Conservation (phyloP, 2,329 filamentous ascomycete genomes). For the Proliferodiscus dingleyae region DNA sequence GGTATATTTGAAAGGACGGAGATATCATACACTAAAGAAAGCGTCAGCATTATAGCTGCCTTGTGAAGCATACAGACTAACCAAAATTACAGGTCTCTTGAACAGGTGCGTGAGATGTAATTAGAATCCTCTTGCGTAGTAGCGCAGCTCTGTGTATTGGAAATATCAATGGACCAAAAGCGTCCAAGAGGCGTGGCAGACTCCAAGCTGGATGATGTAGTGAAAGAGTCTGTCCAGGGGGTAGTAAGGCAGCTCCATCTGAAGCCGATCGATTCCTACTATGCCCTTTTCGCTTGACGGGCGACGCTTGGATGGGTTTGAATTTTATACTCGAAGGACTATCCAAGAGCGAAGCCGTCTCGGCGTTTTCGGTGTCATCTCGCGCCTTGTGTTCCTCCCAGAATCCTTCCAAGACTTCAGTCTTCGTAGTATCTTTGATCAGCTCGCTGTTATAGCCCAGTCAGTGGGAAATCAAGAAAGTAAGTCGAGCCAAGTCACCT, state of each 20-base stretch:
- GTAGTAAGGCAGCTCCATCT: slow-evolving; percentile 54
- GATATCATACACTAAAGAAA: slow-evolving; percentile 79
- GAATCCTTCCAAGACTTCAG: slow-evolving; percentile 66
- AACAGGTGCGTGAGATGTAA: slow-evolving; percentile 82
- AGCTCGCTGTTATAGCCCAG: slow-evolving; percentile 44
- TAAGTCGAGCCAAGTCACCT: too few species aligned
- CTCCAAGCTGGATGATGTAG: slow-evolving; percentile 83
- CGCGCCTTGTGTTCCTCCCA: slow-evolving; percentile 61
- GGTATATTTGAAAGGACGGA: slow-evolving; percentile 91
- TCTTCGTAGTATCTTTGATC: slow-evolving; percentile 60
- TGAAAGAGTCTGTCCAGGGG: slow-evolving; percentile 62
- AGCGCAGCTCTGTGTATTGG: slow-evolving; percentile 84
- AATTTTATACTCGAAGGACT: slow-evolving; percentile 41
- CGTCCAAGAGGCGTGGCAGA: slow-evolving; percentile 69
- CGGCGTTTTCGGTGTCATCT: slow-evolving; percentile 12
- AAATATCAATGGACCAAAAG: slow-evolving; percentile 87
- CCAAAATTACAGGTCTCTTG: slow-evolving; percentile 84
- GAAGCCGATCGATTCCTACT: slow-evolving; percentile 55
- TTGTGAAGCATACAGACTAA: slow-evolving; percentile 36
- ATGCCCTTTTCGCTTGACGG: slow-evolving; percentile 38
- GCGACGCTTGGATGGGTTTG: slow-evolving; percentile 32
- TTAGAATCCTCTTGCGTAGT: slow-evolving; percentile 79
- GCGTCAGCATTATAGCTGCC: slow-evolving; percentile 1
- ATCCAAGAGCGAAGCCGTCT: slow-evolving; percentile 27
- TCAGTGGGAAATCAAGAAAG: too few species aligned